A percentile compares a stretch with the other conserved stretches of the same genome.
These are phyloP conservation scores for Fonsecaea erecta DNA, from an alignment of 2,329 filamentous ascomycete genomes.

Conservation along the genomic window DNA sequence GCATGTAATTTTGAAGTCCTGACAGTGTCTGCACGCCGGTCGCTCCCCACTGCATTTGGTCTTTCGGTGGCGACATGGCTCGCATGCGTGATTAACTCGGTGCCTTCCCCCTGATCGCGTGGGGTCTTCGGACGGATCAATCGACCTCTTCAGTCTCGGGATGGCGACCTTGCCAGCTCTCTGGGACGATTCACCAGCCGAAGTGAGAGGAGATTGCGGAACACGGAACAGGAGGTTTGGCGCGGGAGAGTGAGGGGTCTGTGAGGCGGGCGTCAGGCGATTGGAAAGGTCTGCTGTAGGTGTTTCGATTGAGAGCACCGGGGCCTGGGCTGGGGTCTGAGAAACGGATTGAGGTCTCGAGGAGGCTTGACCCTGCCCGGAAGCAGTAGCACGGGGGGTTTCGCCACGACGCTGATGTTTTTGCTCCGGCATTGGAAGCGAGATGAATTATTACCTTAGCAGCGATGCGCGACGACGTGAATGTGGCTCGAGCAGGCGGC, in stretches of 20 bases:
- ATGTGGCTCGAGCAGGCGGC: background rate
- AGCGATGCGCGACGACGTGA: background rate
- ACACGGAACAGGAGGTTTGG: conserved; percentile 28
- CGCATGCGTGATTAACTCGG: conserved; percentile 45
- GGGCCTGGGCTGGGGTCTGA: conserved; percentile 16
- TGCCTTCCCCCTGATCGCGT: conserved; percentile 32
- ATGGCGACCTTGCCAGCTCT: conserved; percentile 41
- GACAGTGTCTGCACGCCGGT: conserved; percentile 48
- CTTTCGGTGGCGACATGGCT: conserved; percentile 49
- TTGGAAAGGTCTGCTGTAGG: conserved; percentile 9
- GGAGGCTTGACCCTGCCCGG: conserved; percentile 4
- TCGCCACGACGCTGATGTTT: conserved; percentile 18
- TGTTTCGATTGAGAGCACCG: conserved; percentile 27
- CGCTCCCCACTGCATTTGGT: conserved; percentile 52
- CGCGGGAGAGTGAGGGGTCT: conserved; percentile 17
- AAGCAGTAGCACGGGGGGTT: conserved; percentile 6
- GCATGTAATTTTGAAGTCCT: conserved; percentile 45
- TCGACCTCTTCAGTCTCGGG: conserved; percentile 39
- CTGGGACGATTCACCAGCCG: conserved; percentile 16
- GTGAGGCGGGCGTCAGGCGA: conserved; percentile 6
- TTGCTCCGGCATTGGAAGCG: conserved; percentile 21
- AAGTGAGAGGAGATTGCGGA: conserved; percentile 31
- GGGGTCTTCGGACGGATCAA: conserved; percentile 29
- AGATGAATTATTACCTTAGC: background rate
- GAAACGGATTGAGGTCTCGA: conserved; percentile 16